A percentile compares a stretch with the other conserved stretches of the same genome.
Conservation (phyloP, 2,329 filamentous ascomycete genomes). For the Mycocentrospora acerina region DNA sequence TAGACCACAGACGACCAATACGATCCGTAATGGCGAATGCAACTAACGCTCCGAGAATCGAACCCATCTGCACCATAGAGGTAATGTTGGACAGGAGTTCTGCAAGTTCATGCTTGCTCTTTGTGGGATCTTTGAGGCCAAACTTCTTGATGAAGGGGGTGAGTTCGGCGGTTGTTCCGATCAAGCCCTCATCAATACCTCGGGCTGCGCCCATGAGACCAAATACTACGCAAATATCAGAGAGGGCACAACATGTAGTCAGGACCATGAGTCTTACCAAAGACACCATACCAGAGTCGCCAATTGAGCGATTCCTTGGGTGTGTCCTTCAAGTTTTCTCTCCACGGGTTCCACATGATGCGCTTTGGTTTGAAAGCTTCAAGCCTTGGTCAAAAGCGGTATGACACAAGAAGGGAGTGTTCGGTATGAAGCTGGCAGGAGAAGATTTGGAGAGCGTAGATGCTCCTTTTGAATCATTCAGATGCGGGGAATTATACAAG, state of each 20-base stretch:
- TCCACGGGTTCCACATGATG: conserved; percentile 41
- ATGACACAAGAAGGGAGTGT: too few relatives aligned
- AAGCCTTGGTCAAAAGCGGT: too few relatives aligned
- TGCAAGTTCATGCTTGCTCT: conserved; percentile 33
- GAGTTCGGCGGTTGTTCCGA: conserved; percentile 61
- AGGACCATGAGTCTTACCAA: conserved; percentile 39
- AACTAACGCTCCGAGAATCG: conserved; percentile 68
- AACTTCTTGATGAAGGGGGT: conserved; percentile 40
- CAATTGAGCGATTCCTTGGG: conserved; percentile 74
- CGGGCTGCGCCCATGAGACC: conserved; percentile 75
- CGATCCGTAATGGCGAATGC: conserved; percentile 54
- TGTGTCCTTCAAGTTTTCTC: conserved; percentile 59
- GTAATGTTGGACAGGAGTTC: conserved; percentile 64
- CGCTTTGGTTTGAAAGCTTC: not conserved
- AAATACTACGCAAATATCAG: conserved; percentile 49
- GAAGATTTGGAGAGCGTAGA: too few relatives aligned
- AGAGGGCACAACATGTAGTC: too few relatives aligned
- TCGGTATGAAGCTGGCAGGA: too few relatives aligned
- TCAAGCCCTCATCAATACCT: conserved; percentile 79
- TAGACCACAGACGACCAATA: conserved; percentile 48
- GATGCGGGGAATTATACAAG: too few relatives aligned
- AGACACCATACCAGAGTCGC: conserved; percentile 74
- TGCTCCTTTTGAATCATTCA: too few relatives aligned
- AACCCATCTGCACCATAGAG: conserved; percentile 79
- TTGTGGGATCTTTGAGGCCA: conserved; percentile 35